Base-by-base conservation (phyloP, 345 rosid species). In the Pelargonium nanum region DNA sequence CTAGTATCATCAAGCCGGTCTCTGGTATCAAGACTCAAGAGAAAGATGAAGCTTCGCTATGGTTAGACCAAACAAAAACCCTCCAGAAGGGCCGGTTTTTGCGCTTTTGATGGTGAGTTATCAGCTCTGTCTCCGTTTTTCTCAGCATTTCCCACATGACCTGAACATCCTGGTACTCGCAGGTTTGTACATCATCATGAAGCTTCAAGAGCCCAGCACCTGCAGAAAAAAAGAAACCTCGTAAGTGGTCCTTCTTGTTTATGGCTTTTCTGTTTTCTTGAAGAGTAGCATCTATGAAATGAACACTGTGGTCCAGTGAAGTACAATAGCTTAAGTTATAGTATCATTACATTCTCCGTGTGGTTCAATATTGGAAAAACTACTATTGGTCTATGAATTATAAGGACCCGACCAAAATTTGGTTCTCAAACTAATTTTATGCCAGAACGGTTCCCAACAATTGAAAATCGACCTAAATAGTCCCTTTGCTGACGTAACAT, bases 101-200 rank as follows among this genome's bases (percentile, higher is more conserved):
- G 57, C 48, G 57, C 50, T 57, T 61, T 25, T 30, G 32, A 4
- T 19, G 54, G 64, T 13, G 26, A 4, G 60, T 15, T 17, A 48
- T 28, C 72, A 6, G 65, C 56, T 67, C 53, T 21, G 61, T 48
- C 53, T 61, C 72, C 1, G 72, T 48, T 22, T 52, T 57, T 22
- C 23, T 15, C 19, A 68, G 66, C 57, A 68, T 55, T 28, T 68
- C 72, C 72, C 72, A 68, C 72, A 68, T 68, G 20, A 68, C 66
- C 54, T 62, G 72, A 52, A 68, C 72, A 53, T 68, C 67, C 67
- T 57, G 21, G 7, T 62, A 68, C 24, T 61, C 67, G 17, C 72
- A 62, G 26, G 58, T 68, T 52, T 68, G 63, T 7, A 62, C 53
- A 26, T 68, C 66, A 4, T 62, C 56, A 24, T 53, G 65, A 2